Evolutionary conservation across 2,329 filamentous ascomycete genomes (phyloP).

Genomic region (Xylariales sp.): DNA sequence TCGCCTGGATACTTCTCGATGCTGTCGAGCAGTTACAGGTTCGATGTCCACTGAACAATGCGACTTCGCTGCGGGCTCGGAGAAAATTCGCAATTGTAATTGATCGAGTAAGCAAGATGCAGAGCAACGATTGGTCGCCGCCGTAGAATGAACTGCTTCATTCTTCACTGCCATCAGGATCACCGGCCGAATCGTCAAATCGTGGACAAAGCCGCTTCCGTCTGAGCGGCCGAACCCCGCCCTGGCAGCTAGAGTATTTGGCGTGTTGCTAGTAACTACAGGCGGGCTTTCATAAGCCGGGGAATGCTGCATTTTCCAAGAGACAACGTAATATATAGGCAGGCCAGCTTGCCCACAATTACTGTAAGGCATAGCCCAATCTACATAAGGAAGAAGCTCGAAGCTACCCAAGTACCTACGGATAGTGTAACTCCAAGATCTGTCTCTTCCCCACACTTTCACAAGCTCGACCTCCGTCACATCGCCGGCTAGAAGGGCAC

Average conservation of each 20-base stretch:
- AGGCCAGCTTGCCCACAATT: constrained; percentile 6
- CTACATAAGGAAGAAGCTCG: too few species aligned
- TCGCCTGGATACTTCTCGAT: not conserved
- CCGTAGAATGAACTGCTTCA: not conserved
- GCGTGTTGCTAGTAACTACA: not conserved
- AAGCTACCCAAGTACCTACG: too few species aligned
- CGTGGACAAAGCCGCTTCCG: constrained; percentile 2
- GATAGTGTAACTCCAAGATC: too few species aligned
- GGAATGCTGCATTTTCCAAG: constrained; percentile 13
- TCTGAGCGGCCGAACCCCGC: constrained; percentile 7
- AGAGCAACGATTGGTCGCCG: not conserved
- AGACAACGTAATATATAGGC: constrained; percentile 6
- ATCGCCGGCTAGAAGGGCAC: constrained; percentile 6
- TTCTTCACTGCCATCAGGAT: not conserved
- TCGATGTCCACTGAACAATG: too few species aligned
- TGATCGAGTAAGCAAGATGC: not conserved
- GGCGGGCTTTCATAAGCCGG: constrained; percentile 10
- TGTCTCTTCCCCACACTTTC: constrained; percentile 30
- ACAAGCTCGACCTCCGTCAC: constrained; percentile 21
- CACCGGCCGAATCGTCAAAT: not conserved
- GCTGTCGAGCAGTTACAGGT: too few species aligned
- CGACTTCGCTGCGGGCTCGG: not conserved
- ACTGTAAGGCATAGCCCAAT: too few species aligned
- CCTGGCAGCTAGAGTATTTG: not conserved
- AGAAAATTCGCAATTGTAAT: not conserved